A percentile compares a stretch with the other conserved stretches of the same genome.
Conservation (phyloP, 1,284 basidiomycete genomes). For the Meripilus lineatus region DNA sequence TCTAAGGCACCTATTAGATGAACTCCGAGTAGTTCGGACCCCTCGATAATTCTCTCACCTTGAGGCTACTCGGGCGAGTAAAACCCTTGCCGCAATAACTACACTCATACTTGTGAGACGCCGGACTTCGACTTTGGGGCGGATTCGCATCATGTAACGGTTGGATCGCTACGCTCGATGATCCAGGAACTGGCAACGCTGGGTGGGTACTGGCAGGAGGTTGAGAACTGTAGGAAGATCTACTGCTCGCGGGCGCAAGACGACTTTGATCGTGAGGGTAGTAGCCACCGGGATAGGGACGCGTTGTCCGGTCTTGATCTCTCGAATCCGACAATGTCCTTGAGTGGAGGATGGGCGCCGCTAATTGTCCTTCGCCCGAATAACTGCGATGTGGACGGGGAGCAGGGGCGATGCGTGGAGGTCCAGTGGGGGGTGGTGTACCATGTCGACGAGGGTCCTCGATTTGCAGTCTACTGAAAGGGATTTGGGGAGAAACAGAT, state of each 20-base stretch:
- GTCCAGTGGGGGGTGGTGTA: constrained; percentile 10
- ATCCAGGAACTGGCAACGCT: constrained; percentile 11
- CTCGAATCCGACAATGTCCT: too few relatives aligned
- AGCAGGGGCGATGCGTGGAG: neutral
- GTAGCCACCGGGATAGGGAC: constrained; percentile 13
- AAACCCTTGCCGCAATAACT: constrained; percentile 76
- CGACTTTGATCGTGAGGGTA: constrained; percentile 15
- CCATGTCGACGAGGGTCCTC: constrained; percentile 20
- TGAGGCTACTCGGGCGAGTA: constrained; percentile 76
- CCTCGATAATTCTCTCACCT: constrained; percentile 36
- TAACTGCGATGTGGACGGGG: too few relatives aligned
- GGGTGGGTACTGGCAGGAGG: constrained; percentile 16
- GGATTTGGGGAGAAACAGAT: constrained; percentile 20
- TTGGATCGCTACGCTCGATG: constrained; percentile 15
- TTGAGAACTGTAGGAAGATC: constrained; percentile 26
- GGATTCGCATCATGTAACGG: constrained; percentile 16
- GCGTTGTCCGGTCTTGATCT: too few relatives aligned
- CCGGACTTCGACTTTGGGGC: constrained; percentile 21
- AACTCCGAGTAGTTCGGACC: neutral
- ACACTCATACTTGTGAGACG: constrained; percentile 65
- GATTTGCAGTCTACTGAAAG: constrained; percentile 16
- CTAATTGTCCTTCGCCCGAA: too few relatives aligned
- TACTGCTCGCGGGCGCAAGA: constrained; percentile 14
- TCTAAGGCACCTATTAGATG: constrained; percentile 38
- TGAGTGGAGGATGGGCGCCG: too few relatives aligned